Percentiles rank a stretch among this genome's conserved stretches.
Evolutionary conservation across 805 yeast species (phyloP).

Genomic region (Candida khao-thaluensis): DNA sequence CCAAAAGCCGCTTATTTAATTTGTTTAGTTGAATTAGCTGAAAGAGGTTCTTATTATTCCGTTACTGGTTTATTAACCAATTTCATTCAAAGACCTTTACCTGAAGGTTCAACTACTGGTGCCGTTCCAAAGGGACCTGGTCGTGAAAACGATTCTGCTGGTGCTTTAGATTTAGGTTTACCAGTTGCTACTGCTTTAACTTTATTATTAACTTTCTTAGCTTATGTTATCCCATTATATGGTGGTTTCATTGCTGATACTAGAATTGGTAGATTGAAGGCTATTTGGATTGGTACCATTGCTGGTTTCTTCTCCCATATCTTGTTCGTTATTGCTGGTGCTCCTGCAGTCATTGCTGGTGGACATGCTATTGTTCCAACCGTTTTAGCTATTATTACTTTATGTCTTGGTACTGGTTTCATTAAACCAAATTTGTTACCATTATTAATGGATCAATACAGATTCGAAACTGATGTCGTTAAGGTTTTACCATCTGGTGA

Average conservation of each 20-base stretch:
- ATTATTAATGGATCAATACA: conserved; percentile 46
- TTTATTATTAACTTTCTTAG: conserved; percentile 46
- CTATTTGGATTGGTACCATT: conserved; percentile 50
- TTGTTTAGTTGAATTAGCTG: conserved; percentile 51
- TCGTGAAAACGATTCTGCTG: conserved; percentile 38
- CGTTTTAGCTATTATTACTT: conserved; percentile 37
- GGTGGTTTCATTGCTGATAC: conserved; percentile 56
- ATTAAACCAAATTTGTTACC: conserved; percentile 55
- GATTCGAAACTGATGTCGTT: conserved; percentile 58
- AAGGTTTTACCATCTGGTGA: conserved; percentile 60
- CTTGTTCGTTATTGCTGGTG: conserved; percentile 48
- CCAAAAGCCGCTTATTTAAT: conserved; percentile 51
- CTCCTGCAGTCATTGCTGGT: conserved; percentile 37
- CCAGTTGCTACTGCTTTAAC: conserved; percentile 48
- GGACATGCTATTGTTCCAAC: conserved; percentile 44
- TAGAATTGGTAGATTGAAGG: conserved; percentile 44
- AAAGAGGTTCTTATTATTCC: conserved; percentile 56
- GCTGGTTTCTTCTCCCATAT: conserved; percentile 49
- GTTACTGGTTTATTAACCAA: conserved; percentile 44
- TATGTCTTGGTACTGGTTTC: conserved; percentile 51
- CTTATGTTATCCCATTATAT: conserved; percentile 50
- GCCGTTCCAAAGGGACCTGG: conserved; percentile 31
- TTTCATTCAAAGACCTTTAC: conserved; percentile 53
- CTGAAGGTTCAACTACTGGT: conserved; percentile 48
- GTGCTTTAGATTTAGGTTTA: conserved; percentile 50